Evolutionary conservation across 805 yeast genomes (phyloP), one percentile per base, ranked within the genome.

Genomic region (Cyberlindnera sargentensis): DNA sequence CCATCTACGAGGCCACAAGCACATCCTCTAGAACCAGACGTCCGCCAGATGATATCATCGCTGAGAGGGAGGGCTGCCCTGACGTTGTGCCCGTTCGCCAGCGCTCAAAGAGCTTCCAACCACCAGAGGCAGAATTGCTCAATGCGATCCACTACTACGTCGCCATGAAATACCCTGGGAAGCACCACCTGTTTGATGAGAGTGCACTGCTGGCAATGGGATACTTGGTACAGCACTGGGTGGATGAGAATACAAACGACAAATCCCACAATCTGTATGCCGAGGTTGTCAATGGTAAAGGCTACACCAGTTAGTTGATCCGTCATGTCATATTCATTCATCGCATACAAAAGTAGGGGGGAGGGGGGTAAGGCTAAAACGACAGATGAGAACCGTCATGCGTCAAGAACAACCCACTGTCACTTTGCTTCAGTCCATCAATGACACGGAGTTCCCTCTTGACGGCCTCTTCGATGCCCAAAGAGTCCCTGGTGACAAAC

Each of bases 131-230:
- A 1, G 62, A 58, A 2, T 41, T 58, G 51, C 57, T 67, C 29
- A 53, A 58, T 11, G 65, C 62, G 4, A 34, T 67, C 25, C 70
- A 67, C 44, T 67, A 67, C 48, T 67, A 62, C 45, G 55, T 60
- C 0, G 56, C 48, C 2, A 28, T 31, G 24, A 46, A 45, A 31
- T 49, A 34, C 25, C 65, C 66, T 1, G 57, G 56, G 20, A 46
- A 57, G 33, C 36, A 45, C 3, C 45, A 53, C 7, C 33, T 51
- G 10, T 59, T 67, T 41, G 72, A 68, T 42, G 72, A 67, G 36
- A 57, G 66, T 6, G 60, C 67, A 15, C 44, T 68, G 44, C 46
- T 68, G 20, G 55, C 65, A 0, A n/a, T 66, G 28, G 70, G 71
- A 0, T 47, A 61, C 25, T 39, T 68, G 8, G 52, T 68, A 20